Evolutionary conservation across 2,329 filamentous ascomycete genomes (phyloP).

Genomic region (Cercospora canescens): DNA sequence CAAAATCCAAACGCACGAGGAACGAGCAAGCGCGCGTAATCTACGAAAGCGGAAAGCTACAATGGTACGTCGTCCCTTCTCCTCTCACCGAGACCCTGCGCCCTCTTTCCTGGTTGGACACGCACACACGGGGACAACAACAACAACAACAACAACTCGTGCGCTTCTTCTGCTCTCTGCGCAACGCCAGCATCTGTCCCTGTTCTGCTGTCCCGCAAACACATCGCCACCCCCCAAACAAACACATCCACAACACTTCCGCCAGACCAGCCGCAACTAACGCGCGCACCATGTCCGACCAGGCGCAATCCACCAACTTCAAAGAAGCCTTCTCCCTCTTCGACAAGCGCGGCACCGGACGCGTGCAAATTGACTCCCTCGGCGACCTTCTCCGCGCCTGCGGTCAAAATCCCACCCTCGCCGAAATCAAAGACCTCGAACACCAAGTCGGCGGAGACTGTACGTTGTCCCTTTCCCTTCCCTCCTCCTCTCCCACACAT

Average conservation of each 20-base stretch:
- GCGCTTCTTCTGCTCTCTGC: background rate
- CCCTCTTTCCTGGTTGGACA: slow-evolving; percentile 1
- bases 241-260: background rate
- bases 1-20: background rate
- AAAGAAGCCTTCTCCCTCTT: slow-evolving; percentile 99
- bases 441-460: slow-evolving; percentile 87
- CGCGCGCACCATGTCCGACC: slow-evolving; percentile 36
- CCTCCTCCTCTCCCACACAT: background rate
- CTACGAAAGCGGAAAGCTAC: background rate
- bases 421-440: slow-evolving; percentile 91
- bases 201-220: background rate
- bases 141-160: background rate
- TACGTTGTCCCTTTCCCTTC: slow-evolving; percentile 54
- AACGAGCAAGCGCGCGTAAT: background rate
- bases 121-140: background rate
- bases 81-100: background rate
- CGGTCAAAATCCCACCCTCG: slow-evolving; percentile 93
- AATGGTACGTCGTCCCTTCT: slow-evolving; percentile 9
- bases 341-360: slow-evolving; percentile 97
- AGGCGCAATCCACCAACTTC: slow-evolving; percentile 95
- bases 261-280: slow-evolving; percentile 15
- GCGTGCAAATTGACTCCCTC: slow-evolving; percentile 80
- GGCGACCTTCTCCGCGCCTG: slow-evolving; percentile 95
- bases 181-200: background rate
- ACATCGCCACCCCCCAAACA: background rate